Percentiles rank a stretch among this genome's conserved stretches.
phyloP scores from a whole-genome alignment of 139 green algal genomes.

The Trebouxia sp. region DNA sequence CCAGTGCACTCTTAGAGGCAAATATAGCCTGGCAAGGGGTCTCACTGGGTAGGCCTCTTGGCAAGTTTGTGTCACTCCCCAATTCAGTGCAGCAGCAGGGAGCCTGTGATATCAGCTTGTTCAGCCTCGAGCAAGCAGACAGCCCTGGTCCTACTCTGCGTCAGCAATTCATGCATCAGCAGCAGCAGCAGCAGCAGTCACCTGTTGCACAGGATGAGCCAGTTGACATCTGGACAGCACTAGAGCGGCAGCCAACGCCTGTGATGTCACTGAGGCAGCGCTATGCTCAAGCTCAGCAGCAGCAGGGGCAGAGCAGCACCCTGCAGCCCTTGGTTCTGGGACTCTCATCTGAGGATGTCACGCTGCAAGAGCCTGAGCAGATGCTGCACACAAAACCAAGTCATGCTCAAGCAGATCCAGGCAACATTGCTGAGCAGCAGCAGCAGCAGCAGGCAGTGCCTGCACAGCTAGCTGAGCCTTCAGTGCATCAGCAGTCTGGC shows the following conservation, averaged over 20 bases:
- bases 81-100: neutral
- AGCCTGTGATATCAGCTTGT: no score
- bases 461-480: no score
- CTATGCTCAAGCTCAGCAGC: neutral
- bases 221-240: neutral
- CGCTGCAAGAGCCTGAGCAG: neutral
- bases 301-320: neutral
- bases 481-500: conserved; percentile 1
- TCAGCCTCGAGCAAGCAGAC: no score
- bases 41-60: neutral
- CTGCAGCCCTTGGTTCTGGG: neutral
- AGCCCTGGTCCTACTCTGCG: neutral
- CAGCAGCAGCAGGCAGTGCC: neutral
- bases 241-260: conserved; percentile 3
- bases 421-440: neutral
- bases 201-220: no score
- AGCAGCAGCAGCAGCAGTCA: neutral
- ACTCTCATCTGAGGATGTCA: neutral
- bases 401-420: no score
- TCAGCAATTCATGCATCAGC: neutral
- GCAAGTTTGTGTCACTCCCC: neutral
- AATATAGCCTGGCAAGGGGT: neutral
- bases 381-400: no score
- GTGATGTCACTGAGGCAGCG: neutral
- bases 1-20: neutral